phyloP scores from a whole-genome alignment of 73 alveolate genomes.

The Symbiodinium pilosum region DNA sequence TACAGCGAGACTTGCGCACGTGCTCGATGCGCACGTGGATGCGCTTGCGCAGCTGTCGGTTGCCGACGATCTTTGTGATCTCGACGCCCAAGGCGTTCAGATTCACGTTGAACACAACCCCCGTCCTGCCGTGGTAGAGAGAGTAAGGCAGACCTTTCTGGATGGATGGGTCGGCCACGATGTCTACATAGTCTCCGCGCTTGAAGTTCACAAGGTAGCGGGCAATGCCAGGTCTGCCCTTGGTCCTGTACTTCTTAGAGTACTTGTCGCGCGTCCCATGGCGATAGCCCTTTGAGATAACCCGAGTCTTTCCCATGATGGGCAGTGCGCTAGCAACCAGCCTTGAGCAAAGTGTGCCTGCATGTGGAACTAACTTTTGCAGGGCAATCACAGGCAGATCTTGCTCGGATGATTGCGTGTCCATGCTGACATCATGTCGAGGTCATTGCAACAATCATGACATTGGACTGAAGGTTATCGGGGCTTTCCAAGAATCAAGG shows the following conservation, averaged over 20 bases:
- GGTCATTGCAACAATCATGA: too few species aligned
- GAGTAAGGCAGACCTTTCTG: conserved; percentile 98
- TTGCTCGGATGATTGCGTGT: too few species aligned
- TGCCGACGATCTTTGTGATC: conserved; percentile 97
- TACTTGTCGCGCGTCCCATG: conserved; percentile 97
- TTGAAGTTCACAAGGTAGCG: conserved; percentile 96
- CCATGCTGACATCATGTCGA: too few species aligned
- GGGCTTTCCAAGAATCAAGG: too few species aligned
- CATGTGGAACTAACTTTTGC: neutral
- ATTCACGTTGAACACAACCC: conserved; percentile 98
- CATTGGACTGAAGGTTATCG: too few species aligned
- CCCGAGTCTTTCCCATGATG: conserved; percentile 92
- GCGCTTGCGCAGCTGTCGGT: conserved; percentile 98
- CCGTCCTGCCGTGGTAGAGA: conserved; percentile 98
- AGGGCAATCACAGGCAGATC: too few species aligned
- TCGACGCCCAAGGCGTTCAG: conserved; percentile 97
- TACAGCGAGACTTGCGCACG: conserved; percentile 98
- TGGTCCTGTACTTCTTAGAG: conserved; percentile 96
- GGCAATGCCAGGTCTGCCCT: conserved; percentile 95
- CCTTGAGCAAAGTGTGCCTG: neutral
- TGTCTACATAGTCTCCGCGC: conserved; percentile 98
- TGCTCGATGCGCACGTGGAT: conserved; percentile 98
- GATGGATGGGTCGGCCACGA: conserved; percentile 98
- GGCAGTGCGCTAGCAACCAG: neutral
- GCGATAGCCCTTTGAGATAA: conserved; percentile 96